Percentiles rank a stretch among this genome's conserved stretches.
Evolutionary conservation across 805 yeast species (phyloP).

Genomic region (Danielia oregonensis): DNA sequence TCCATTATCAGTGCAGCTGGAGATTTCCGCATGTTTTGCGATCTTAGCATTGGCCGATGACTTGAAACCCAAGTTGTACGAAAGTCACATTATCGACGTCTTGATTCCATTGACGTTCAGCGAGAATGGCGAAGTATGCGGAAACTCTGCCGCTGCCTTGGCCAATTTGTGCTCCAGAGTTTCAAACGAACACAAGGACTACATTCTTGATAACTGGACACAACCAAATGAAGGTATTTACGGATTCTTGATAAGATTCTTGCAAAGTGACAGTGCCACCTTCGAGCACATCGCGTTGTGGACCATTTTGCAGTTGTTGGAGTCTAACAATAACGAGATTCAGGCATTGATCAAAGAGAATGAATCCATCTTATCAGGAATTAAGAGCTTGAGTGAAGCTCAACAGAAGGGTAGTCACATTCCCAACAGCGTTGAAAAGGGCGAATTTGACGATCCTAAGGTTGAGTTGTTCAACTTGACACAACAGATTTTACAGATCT

Average conservation of each 20-base stretch:
- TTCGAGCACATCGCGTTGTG: conserved; percentile 97
- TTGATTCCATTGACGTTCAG: conserved; percentile 88
- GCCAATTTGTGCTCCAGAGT: conserved; percentile 94
- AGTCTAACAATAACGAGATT: conserved; percentile 71
- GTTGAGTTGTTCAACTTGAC: conserved; percentile 63
- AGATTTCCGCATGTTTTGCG: conserved; percentile 95
- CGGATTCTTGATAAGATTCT: conserved; percentile 76
- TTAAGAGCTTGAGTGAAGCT: conserved; percentile 43
- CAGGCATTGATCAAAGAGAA: conserved; percentile 53
- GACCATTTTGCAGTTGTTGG: conserved; percentile 91
- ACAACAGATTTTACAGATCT: conserved; percentile 59
- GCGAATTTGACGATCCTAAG: conserved; percentile 57
- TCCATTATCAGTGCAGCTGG: conserved; percentile 92
- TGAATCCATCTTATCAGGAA: conserved; percentile 50
- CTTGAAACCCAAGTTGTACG: conserved; percentile 77
- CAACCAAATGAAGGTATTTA: conserved; percentile 80
- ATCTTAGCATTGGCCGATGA: conserved; percentile 95
- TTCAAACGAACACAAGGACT: conserved; percentile 62
- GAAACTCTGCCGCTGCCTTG: conserved; percentile 96
- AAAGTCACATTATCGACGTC: conserved; percentile 81
- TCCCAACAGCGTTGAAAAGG: conserved; percentile 17
- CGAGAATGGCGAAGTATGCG: conserved; percentile 90
- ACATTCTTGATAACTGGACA: conserved; percentile 75
- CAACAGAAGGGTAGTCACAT: conserved; percentile 27
- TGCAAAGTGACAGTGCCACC: conserved; percentile 82